A percentile compares a stretch with the other conserved stretches of the same genome.
phyloP scores from a whole-genome alignment of 1,284 basidiomycete species.

The Cryptococcus wingfieldii region DNA sequence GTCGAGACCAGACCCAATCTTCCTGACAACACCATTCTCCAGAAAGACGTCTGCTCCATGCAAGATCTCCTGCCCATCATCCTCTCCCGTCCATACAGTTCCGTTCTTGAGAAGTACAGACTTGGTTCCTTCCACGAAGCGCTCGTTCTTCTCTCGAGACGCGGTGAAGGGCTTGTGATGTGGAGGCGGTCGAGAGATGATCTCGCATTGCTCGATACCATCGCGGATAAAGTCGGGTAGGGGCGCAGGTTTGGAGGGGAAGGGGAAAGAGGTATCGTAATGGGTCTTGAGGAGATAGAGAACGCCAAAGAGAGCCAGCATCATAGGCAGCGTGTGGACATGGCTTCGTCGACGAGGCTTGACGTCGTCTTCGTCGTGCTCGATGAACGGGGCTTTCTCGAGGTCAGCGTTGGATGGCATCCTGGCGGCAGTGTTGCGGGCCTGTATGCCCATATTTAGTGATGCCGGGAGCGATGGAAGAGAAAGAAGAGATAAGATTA shows the following conservation, averaged over 20 bases:
- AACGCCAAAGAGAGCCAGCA: not conserved
- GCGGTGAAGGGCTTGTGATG: conserved; percentile 48
- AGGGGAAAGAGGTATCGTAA: conserved; percentile 22
- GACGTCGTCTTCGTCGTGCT: not conserved
- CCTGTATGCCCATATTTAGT: conserved; percentile 9
- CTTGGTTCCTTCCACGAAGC: conserved; percentile 63
- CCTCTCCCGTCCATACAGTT: conserved; percentile 70
- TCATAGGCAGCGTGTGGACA: not conserved
- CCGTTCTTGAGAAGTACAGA: conserved; percentile 70
- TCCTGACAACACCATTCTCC: conserved; percentile 51
- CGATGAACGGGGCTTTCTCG: conserved; percentile 10
- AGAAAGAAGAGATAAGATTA: too few species aligned
- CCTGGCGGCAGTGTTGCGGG: conserved; percentile 1
- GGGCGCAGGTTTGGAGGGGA: conserved; percentile 12
- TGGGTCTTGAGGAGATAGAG: not conserved
- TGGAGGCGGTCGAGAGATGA: conserved; percentile 29
- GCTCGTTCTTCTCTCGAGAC: conserved; percentile 60
- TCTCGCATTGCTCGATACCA: conserved; percentile 41
- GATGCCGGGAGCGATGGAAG: not conserved
- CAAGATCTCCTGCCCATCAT: conserved; percentile 59
- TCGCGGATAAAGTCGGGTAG: conserved; percentile 31
- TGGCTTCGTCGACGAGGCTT: not conserved
- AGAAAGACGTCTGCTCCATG: conserved; percentile 51
- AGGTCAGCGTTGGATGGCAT: conserved; percentile 1
- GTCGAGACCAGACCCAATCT: conserved; percentile 40